phyloP scores from a whole-genome alignment of 192 early-diverging fungal genomes.

The Dimargaris verticillata region DNA sequence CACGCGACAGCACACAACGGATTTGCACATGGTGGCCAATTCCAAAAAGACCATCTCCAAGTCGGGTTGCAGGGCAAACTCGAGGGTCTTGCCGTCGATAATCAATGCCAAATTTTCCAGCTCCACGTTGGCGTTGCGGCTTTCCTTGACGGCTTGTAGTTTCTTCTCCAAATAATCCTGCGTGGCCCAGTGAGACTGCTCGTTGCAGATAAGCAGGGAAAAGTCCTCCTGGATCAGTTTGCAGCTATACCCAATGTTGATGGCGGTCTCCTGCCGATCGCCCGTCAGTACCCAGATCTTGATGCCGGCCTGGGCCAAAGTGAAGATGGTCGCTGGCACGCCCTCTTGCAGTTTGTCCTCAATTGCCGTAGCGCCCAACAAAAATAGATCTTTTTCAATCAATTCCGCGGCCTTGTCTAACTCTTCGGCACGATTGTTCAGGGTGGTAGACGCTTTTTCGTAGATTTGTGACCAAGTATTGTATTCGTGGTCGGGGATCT shows the following conservation, averaged over 20 bases:
- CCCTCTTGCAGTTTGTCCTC: slow-evolving; percentile 97
- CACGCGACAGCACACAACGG: slow-evolving; percentile 95
- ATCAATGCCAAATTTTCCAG: slow-evolving; percentile 71
- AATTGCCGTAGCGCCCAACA: slow-evolving; percentile 94
- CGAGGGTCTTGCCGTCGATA: slow-evolving; percentile 86
- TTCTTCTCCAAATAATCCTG: slow-evolving; percentile 83
- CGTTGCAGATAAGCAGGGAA: slow-evolving; percentile 85
- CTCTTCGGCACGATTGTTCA: slow-evolving; percentile 73
- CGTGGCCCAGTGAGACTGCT: slow-evolving; percentile 78
- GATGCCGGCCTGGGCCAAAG: slow-evolving; percentile 85
- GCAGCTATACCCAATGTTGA: slow-evolving; percentile 96
- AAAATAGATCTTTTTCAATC: slow-evolving; percentile 82
- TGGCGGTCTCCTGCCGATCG: slow-evolving; percentile 95
- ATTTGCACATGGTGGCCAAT: slow-evolving; percentile 80
- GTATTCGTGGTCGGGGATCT: slow-evolving; percentile 81
- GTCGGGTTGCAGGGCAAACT: slow-evolving; percentile 83
- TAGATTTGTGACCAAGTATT: slow-evolving; percentile 63
- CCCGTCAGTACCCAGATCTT: slow-evolving; percentile 97
- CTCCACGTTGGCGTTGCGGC: slow-evolving; percentile 22
- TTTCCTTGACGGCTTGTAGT: slow-evolving; percentile 56
- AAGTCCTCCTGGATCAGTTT: slow-evolving; percentile 94
- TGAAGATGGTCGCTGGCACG: slow-evolving; percentile 95
- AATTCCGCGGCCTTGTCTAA: slow-evolving; percentile 86
- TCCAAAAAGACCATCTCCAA: slow-evolving; percentile 67
- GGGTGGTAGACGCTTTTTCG: slow-evolving; percentile 74